Base-by-base conservation (phyloP, 164 flowering plant genomes). In the Liriodendron chinense region DNA sequence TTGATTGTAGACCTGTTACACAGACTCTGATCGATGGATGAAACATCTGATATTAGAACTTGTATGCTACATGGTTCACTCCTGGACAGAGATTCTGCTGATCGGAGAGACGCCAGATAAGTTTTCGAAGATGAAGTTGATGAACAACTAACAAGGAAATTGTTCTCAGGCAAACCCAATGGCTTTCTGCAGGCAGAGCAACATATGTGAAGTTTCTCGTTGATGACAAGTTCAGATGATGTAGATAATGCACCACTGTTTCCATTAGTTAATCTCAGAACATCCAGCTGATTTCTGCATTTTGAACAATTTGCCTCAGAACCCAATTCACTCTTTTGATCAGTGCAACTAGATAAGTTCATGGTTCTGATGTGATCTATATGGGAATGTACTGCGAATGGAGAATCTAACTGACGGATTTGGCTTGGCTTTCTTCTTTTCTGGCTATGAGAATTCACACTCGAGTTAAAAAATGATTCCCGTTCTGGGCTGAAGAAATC, bases 111-210 rank as follows among this genome's bases (percentile, higher is more conserved):
- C 70, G 76, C 63, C 78, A 93, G 72, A 77, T 89, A 81, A 74
- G 62, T 73, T 84, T 93, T 95, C 18, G 96, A 84, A 56, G 86
- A 84, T 14, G 84, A 81, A 70, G 87, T 84, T 61, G 83, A 67
- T 7, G 87, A 86, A 77, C 94, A 92, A 9, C 57, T 72, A 21
- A 91, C 82, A 77, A 74, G 84, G 57, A 74, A 84, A 66, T 89
- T 69, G 61, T 89, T 87, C 80, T 89, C 89, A 53, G 90, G 86
- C 70, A 81, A 86, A 25, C 98, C 98, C 75, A 95, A 76, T 72
- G 91, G 87, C 76, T 73, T 88, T 79, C 65, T 81, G 86, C 98
- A 95, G 71, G 80, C 70, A n/a, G 84, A 81, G 77, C 98, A 95
- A 82, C 80, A 85, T 25, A 95, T 78, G 59, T 80, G 81, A 43